Percentiles rank a stretch among this genome's conserved stretches.
Conservation (phyloP, 139 green algal species). For the Micractinium conductrix region DNA sequence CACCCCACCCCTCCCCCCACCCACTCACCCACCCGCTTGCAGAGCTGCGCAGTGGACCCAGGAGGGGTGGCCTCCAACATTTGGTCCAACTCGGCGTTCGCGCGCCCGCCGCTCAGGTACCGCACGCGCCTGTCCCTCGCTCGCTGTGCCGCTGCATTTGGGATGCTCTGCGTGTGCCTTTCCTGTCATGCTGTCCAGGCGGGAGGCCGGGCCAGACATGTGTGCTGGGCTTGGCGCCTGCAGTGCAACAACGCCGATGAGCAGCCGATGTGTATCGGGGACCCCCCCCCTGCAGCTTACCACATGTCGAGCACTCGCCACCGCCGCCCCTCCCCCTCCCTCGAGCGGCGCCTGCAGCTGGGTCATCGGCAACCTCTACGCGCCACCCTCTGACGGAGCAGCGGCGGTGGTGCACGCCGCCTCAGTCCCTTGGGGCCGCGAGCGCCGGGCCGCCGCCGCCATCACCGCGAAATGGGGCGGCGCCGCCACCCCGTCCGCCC, state of each 20-base stretch:
- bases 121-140: neutral
- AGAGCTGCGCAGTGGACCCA: conserved; percentile 67
- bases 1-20: neutral
- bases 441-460: conserved; percentile 1
- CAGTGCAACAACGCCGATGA: too few species aligned
- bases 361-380: conserved; percentile 72
- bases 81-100: conserved; percentile 62
- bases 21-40: neutral
- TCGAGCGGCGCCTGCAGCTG: conserved; percentile 31
- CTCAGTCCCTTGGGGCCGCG: conserved; percentile 48
- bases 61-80: conserved; percentile 76
- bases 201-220: too few species aligned
- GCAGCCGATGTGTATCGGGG: too few species aligned
- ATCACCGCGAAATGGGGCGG: conserved; percentile 22
- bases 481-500: too few species aligned
- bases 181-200: too few species aligned
- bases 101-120: conserved; percentile 47
- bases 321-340: neutral
- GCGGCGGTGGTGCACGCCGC: conserved; percentile 69
- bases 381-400: conserved; percentile 69
- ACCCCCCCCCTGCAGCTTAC: neutral
- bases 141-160: neutral
- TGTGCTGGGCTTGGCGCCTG: too few species aligned
- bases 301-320: neutral
- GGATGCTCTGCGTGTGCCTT: neutral